phyloP scores from a whole-genome alignment of 2,329 filamentous ascomycete species.

The Neonectria neomacrospora region DNA sequence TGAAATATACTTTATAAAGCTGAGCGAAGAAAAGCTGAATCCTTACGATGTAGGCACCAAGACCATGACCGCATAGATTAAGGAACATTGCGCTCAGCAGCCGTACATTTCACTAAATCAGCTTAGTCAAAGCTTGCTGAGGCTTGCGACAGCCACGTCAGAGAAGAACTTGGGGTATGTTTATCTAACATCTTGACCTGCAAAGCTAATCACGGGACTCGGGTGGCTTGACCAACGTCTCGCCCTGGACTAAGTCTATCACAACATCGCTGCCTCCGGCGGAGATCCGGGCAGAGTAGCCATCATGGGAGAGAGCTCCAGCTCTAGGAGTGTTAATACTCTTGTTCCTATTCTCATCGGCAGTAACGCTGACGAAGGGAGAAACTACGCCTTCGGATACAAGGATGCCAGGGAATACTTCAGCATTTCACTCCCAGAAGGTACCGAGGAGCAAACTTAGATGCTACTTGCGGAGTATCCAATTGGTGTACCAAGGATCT shows the following conservation, averaged over 20 bases:
- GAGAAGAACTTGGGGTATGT: conserved; percentile 42
- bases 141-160: neutral
- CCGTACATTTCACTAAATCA: neutral
- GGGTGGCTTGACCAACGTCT: conserved; percentile 53
- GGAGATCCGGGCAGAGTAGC: conserved; percentile 59
- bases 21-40: neutral
- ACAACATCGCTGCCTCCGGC: conserved; percentile 61
- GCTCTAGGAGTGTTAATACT: conserved; percentile 64
- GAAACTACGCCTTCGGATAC: conserved; percentile 19
- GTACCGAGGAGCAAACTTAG: neutral
- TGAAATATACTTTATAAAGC: neutral
- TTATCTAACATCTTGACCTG: rapidly evolving
- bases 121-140: neutral
- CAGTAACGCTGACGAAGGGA: conserved; percentile 39
- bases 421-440: neutral
- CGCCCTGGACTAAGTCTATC: conserved; percentile 61
- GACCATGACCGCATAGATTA: neutral
- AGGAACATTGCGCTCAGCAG: neutral
- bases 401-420: neutral
- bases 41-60: neutral
- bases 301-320: conserved; percentile 65
- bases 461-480: conserved; percentile 29
- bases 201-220: neutral
- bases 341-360: conserved; percentile 43
- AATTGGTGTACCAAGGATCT: conserved; percentile 29